Conservation (phyloP, 768 basidiomycete genomes). For the Auriscalpium orientale region DNA sequence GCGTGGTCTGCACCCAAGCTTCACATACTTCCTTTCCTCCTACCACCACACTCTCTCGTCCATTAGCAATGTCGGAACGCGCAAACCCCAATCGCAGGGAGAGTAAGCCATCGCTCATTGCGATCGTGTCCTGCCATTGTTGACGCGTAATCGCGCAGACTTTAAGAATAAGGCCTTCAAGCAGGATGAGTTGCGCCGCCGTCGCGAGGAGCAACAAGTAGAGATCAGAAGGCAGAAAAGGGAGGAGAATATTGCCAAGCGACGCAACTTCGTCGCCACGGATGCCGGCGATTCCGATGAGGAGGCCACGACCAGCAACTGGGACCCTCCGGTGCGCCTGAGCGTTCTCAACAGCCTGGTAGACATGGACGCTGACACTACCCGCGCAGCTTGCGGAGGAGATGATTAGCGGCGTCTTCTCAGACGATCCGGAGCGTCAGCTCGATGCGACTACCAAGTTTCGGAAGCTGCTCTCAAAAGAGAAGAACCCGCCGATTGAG, state of each 20-base stretch:
- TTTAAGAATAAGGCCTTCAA: slow-evolving; percentile 91
- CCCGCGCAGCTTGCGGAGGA: slow-evolving; percentile 66
- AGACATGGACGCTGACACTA: slow-evolving; percentile 2
- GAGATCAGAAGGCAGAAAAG: slow-evolving; percentile 98
- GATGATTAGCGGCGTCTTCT: slow-evolving; percentile 92
- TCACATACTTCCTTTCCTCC: slow-evolving; percentile 1
- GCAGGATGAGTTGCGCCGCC: slow-evolving; percentile 88
- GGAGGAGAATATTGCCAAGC: slow-evolving; percentile 97
- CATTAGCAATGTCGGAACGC: slow-evolving; percentile 8
- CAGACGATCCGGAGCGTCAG: slow-evolving; percentile 85
- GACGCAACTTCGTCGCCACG: slow-evolving; percentile 84
- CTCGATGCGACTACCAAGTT: slow-evolving; percentile 97
- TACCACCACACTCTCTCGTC: slow-evolving; percentile 1
- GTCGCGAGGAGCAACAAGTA: slow-evolving; percentile 97
- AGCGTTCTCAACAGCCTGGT: slow-evolving; percentile 7
- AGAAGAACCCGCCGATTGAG: slow-evolving; percentile 99
- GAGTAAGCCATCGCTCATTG: slow-evolving; percentile 3
- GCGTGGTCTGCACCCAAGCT: slow-evolving; percentile 1
- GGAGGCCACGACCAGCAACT: slow-evolving; percentile 58
- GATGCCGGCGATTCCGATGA: slow-evolving; percentile 84
- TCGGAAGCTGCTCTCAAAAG: slow-evolving; percentile 96
- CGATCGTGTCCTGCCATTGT: slow-evolving; percentile 7
- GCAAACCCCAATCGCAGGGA: slow-evolving; percentile 14
- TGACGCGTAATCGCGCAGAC: slow-evolving; percentile 44
- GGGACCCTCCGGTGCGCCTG: slow-evolving; percentile 70